Evolutionary conservation across 129 eudicot species (phyloP).

Genomic region (Chrysanthemum makinoi): DNA sequence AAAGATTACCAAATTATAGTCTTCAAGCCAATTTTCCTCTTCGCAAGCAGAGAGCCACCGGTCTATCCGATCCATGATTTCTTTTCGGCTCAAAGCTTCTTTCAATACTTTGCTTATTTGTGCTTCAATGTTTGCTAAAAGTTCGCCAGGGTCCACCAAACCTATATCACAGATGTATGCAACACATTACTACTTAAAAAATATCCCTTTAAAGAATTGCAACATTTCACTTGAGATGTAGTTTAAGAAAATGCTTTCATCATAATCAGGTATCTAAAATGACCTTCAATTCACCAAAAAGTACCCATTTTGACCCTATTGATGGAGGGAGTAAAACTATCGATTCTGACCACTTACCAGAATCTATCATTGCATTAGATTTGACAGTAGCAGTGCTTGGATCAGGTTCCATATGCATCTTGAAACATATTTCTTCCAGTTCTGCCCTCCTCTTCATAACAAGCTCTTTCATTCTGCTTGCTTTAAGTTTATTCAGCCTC

Average conservation of each 20-base stretch:
- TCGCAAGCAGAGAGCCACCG: constrained; percentile 85
- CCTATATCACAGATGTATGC: constrained; percentile 36
- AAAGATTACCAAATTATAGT: constrained; percentile 53
- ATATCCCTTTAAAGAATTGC: background rate
- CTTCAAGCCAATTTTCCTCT: constrained; percentile 91
- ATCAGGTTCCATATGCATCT: constrained; percentile 67
- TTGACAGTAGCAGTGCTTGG: constrained; percentile 69
- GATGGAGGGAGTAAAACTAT: no score
- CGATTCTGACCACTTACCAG: constrained; percentile 37
- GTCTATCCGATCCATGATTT: constrained; percentile 73
- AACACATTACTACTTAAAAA: background rate
- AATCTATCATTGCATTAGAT: constrained; percentile 79
- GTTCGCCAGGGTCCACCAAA: constrained; percentile 71
- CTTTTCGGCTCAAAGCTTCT: constrained; percentile 76
- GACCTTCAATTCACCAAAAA: background rate
- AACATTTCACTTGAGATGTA: background rate
- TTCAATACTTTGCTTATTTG: constrained; percentile 62
- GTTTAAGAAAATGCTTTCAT: background rate
- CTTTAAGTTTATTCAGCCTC: constrained; percentile 73
- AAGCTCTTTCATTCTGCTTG: constrained; percentile 71
- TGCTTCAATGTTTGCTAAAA: constrained; percentile 66
- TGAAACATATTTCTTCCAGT: constrained; percentile 64
- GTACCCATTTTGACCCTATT: no score
- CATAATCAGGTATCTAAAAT: background rate
- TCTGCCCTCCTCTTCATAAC: constrained; percentile 70